A percentile compares a stretch with the other conserved stretches of the same genome.
Conservation (phyloP, 129 eudicot genomes). For the Chrysanthemum seticuspe region DNA sequence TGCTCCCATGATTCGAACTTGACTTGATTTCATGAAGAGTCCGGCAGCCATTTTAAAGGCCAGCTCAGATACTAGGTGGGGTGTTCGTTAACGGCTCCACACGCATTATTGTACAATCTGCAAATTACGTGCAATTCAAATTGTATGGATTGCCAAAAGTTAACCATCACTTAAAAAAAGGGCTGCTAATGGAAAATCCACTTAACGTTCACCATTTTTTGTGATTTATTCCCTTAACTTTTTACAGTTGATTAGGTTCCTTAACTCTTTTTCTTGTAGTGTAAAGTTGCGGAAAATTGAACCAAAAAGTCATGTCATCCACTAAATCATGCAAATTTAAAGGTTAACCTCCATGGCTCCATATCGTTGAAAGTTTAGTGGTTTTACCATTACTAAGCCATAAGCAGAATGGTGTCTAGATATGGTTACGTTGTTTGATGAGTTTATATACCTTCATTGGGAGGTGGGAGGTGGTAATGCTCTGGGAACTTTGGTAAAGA, state of each 20-base stretch:
- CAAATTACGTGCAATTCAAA: slow-evolving; percentile 20
- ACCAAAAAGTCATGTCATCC: too few species aligned
- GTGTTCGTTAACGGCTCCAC: slow-evolving; percentile 66
- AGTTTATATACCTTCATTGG: slow-evolving; percentile 56
- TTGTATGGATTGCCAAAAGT: slow-evolving; percentile 3
- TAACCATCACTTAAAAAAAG: background rate
- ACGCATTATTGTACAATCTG: slow-evolving; percentile 66
- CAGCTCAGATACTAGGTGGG: slow-evolving; percentile 86
- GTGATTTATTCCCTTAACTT: too few species aligned
- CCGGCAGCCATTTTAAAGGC: slow-evolving; percentile 68
- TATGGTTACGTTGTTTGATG: background rate
- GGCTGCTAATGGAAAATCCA: background rate
- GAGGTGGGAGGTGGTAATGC: slow-evolving; percentile 93
- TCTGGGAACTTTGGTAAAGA: slow-evolving; percentile 54
- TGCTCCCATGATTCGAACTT: slow-evolving; percentile 85
- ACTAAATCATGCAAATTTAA: too few species aligned
- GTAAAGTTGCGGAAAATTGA: too few species aligned
- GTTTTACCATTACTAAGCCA: too few species aligned
- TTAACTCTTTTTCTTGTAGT: too few species aligned
- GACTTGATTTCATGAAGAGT: slow-evolving; percentile 69
- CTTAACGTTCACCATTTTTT: too few species aligned
- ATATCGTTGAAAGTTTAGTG: too few species aligned
- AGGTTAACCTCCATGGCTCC: too few species aligned
- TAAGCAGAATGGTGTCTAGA: background rate
- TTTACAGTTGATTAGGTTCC: too few species aligned